Base-by-base conservation (phyloP, 2,329 filamentous ascomycete genomes). In the Colletotrichum sp. region DNA sequence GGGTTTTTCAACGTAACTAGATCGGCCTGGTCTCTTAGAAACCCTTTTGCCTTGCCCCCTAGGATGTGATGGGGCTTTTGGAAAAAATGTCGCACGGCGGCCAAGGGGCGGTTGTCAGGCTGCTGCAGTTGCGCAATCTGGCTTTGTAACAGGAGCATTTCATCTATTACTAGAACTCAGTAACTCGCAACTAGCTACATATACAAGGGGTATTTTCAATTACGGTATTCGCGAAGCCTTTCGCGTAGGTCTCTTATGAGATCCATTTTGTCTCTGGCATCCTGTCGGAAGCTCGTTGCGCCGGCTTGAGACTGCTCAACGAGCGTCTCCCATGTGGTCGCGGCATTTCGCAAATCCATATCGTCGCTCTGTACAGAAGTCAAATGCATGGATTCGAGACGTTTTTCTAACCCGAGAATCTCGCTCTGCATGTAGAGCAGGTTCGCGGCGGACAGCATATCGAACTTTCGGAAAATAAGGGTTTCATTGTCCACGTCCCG, bases 401-500 rank as follows among this genome's bases (percentile, higher is more conserved):
- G 43, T 32, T 8, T 43, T 16, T 74, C 74, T 0, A 72, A 36
- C 13, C 52, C 61, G 1, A 66, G 6, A 1, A 78, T 63, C 48
- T 65, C 58, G 16, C 32, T 58, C 36, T 77, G 63, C 8, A 74
- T 71, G 26, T 78, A 61, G 8, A 78, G 64, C 3, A 74, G 38
- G 34, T 67, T 74, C 16, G 70, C 57, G 3, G 64, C 71, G 1
- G 70, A 60, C 0, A 76, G 30, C 6, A 30, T 8, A 15, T 77
- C 65, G 12, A 78, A 74, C 5, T 65, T 71, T 13, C 76, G 71
- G 30, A 70, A 77, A 34, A 77, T 57, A 5, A 74, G 73, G 3
- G 71, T 69, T 52, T 77, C 68, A 24, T 72, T 48, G 24, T 78
- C 76, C 1, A 43, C 1, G 12, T 68, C 66, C 7, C 30, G 21